phyloP scores from a whole-genome alignment of 2,329 filamentous ascomycete species.

The Pseudophaeomoniella oleicola region DNA sequence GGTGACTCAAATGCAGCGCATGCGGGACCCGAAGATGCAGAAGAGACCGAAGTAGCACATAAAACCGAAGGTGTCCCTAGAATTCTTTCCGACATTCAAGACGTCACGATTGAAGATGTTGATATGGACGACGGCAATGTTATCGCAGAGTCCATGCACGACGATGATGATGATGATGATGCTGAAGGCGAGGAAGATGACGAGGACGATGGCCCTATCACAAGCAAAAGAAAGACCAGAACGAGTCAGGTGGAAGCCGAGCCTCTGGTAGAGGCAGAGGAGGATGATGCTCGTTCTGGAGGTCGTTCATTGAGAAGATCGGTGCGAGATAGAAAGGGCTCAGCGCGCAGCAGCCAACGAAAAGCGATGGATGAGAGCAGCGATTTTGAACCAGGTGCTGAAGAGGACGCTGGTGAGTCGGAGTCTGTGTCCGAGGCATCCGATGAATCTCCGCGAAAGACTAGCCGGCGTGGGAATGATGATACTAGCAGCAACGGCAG shows the following conservation, averaged over 20 bases:
- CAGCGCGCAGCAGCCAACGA: conserved; percentile 25
- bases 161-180: conserved; percentile 20
- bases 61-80: conserved; percentile 15
- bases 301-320: conserved; percentile 16
- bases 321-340: conserved; percentile 21
- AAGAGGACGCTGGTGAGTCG: conserved; percentile 41
- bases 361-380: conserved; percentile 41
- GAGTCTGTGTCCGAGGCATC: conserved; percentile 35
- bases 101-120: conserved; percentile 10
- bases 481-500: conserved; percentile 33
- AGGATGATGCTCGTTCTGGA: conserved; percentile 14
- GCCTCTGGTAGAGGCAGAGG: conserved; percentile 18
- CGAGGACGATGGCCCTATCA: conserved; percentile 41
- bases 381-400: conserved; percentile 47
- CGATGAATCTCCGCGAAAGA: conserved; percentile 27
- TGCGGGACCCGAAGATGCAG: conserved; percentile 17
- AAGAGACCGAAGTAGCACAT: conserved; percentile 27
- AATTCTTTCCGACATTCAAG: conserved; percentile 8
- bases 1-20: conserved; percentile 22
- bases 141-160: conserved; percentile 14
- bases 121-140: conserved; percentile 27
- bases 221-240: conserved; percentile 25
- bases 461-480: conserved; percentile 25
- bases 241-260: conserved; percentile 16
- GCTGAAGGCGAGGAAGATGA: conserved; percentile 37